These are phyloP conservation scores for Neoascochyta sp. DNA, from an alignment of 2,329 filamentous ascomycete genomes.

Conservation along the genomic window DNA sequence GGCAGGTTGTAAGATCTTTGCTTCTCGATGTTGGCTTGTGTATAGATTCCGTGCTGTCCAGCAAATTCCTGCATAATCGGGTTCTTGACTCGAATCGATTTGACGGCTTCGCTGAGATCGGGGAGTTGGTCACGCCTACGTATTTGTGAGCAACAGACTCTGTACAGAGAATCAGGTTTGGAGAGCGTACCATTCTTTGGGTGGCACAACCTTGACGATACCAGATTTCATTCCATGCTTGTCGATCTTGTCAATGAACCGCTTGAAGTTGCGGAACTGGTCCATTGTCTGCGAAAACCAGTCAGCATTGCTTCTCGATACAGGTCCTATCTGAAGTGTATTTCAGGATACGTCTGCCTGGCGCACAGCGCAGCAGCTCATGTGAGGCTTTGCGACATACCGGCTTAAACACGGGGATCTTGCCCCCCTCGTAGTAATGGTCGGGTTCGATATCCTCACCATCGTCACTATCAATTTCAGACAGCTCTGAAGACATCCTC, in stretches of 20 bases:
- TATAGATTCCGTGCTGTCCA: constrained; percentile 90
- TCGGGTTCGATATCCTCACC: constrained; percentile 74
- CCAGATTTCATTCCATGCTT: constrained; percentile 96
- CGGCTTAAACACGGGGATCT: constrained; percentile 89
- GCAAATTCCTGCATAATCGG: constrained; percentile 98
- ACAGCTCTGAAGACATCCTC: constrained; percentile 46
- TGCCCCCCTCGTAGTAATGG: constrained; percentile 78
- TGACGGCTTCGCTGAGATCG: constrained; percentile 77
- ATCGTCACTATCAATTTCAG: constrained; percentile 47
- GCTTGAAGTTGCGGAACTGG: constrained; percentile 90
- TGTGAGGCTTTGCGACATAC: constrained; percentile 45
- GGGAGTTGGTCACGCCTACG: constrained; percentile 66
- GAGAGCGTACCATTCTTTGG: constrained; percentile 76
- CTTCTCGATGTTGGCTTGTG: constrained; percentile 95
- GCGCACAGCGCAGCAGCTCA: constrained; percentile 2
- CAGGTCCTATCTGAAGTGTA: no score
- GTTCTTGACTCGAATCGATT: constrained; percentile 89
- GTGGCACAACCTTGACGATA: constrained; percentile 93
- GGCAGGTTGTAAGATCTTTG: constrained; percentile 94
- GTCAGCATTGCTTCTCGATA: constrained; percentile 15
- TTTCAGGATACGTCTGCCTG: no score
- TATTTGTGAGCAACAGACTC: constrained; percentile 10
- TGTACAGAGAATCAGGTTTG: constrained; percentile 2
- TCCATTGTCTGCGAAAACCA: constrained; percentile 64
- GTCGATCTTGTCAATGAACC: constrained; percentile 86